Base-by-base conservation (phyloP, 1,284 basidiomycete genomes). In the Pseudozyma thailandica region DNA sequence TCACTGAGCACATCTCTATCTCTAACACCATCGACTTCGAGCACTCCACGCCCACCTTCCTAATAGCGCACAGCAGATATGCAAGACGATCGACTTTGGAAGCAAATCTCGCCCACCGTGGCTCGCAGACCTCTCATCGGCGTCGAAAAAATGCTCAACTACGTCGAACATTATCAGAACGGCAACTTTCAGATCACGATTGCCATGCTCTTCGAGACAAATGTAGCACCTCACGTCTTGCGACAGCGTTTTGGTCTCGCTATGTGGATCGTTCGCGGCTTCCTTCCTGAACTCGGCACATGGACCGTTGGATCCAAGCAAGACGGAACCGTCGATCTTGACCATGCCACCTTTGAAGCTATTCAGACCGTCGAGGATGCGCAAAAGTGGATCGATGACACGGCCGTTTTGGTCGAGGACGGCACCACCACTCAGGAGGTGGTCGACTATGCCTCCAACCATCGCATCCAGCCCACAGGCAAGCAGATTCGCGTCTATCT, bases 111-210 rank as follows among this genome's bases (percentile, higher is more conserved):
- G 12, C 13, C 30, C 26, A 48, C 31, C 16, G n/a, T 49, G 37
- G 53, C 50, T 3, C 20, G 27, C 25, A 42, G 60, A 18, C 60
- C 49, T 8, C 53, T 63, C 6, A 25, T 63, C 20, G 60, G 60
- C 18, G 47, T 63, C 15, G 60, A 63, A 30, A 63, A 63, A 50
- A 9, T 63, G 31, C 53, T 63, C 53, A 63, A 63, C 60, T 63
- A 63, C 28, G 41, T 53, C 26, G 60, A 63, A 23, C 49, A 63
- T 50, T 56, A 56, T 23, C 60, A 63, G 45, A 52, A 63, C 28
- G 60, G 60, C 28, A 63, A 63, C 21, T 52, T 38, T 33, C 30
- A 21, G 27, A 13, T 30, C 15, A 18, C 16, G 4, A n/a, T 35
- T 5, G 13, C 33, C 6, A 28, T 28, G 27, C 10, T 28, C 9